phyloP scores from a whole-genome alignment of 2,329 filamentous ascomycete genomes.

The Zymoseptoria passerinii region DNA sequence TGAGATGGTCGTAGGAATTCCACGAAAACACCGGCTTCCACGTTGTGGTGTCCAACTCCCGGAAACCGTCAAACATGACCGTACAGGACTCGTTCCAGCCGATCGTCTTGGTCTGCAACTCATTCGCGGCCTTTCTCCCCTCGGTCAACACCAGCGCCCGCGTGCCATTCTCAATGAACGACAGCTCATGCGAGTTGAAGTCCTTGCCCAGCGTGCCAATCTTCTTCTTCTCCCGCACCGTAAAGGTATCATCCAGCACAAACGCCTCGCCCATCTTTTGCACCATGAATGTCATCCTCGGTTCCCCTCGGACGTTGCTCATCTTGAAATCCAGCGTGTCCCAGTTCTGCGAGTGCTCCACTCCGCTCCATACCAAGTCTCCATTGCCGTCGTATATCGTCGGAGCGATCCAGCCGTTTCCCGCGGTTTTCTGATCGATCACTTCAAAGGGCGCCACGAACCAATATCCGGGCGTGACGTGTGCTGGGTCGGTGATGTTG shows the following conservation, averaged over 20 bases:
- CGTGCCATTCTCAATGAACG: constrained; percentile 11
- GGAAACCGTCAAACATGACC: constrained; percentile 26
- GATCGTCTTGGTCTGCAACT: constrained; percentile 5
- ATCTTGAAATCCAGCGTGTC: constrained; percentile 11
- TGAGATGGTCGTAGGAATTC: constrained; percentile 21
- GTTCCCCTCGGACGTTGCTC: constrained; percentile 10
- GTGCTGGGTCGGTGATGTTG: constrained; percentile 4
- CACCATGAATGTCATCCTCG: constrained; percentile 8
- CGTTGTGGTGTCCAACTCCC: constrained; percentile 28
- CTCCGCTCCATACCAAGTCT: constrained; percentile 16
- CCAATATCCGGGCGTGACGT: constrained; percentile 15
- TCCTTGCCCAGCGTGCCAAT: constrained; percentile 9
- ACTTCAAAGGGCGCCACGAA: constrained; percentile 15
- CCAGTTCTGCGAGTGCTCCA: constrained; percentile 7
- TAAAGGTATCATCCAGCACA: constrained; percentile 9
- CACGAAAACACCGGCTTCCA: constrained; percentile 29
- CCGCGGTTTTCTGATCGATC: constrained; percentile 9
- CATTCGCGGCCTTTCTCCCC: constrained; percentile 3
- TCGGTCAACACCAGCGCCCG: constrained; percentile 9
- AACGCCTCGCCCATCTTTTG: constrained; percentile 5
- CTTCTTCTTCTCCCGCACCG: constrained; percentile 7
- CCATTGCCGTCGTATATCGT: constrained; percentile 15
- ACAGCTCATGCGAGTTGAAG: constrained; percentile 14
- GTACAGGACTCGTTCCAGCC: constrained; percentile 8
- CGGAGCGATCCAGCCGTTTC: constrained; percentile 12